These are phyloP conservation scores for Alternaria sp. DNA, from an alignment of 2,329 filamentous ascomycete species.

Conservation along the genomic window DNA sequence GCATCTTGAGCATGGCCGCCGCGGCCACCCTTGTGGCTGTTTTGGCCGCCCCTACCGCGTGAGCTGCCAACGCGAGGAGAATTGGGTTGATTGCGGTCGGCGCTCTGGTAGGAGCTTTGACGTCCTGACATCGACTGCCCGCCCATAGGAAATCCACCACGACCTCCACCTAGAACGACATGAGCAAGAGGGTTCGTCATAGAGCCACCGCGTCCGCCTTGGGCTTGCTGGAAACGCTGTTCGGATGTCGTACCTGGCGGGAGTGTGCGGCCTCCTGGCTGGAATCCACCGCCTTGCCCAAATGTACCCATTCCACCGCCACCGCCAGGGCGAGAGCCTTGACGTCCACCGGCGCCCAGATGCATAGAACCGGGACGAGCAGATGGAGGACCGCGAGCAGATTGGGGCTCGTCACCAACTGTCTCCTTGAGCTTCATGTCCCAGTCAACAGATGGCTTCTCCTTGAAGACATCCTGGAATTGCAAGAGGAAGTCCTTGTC, in stretches of 20 bases:
- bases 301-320: slow-evolving; percentile 73
- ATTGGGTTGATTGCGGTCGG: slow-evolving; percentile 57
- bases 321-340: slow-evolving; percentile 51
- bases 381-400: slow-evolving; percentile 66
- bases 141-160: slow-evolving; percentile 65
- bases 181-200: slow-evolving; percentile 63
- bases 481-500: slow-evolving; percentile 94
- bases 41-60: slow-evolving; percentile 58
- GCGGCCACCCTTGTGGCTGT: slow-evolving; percentile 27
- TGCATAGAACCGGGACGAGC: slow-evolving; percentile 60
- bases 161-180: slow-evolving; percentile 60
- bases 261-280: slow-evolving; percentile 60
- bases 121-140: slow-evolving; percentile 65
- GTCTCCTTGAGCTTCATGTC: slow-evolving; percentile 84
- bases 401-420: slow-evolving; percentile 77
- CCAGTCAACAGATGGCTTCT: slow-evolving; percentile 95
- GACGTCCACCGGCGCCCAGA: slow-evolving; percentile 53
- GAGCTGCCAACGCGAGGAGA: slow-evolving; percentile 74
- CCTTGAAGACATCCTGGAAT: slow-evolving; percentile 94
- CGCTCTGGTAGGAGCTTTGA: slow-evolving; percentile 63
- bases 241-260: slow-evolving; percentile 79
- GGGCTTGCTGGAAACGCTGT: slow-evolving; percentile 66
- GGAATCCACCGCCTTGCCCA: slow-evolving; percentile 48
- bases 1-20: slow-evolving; percentile 70
- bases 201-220: slow-evolving; percentile 29